A percentile compares a stretch with the other conserved stretches of the same genome.
Evolutionary conservation across 2,329 filamentous ascomycete genomes (phyloP).

Genomic region (Ilyonectria robusta): DNA sequence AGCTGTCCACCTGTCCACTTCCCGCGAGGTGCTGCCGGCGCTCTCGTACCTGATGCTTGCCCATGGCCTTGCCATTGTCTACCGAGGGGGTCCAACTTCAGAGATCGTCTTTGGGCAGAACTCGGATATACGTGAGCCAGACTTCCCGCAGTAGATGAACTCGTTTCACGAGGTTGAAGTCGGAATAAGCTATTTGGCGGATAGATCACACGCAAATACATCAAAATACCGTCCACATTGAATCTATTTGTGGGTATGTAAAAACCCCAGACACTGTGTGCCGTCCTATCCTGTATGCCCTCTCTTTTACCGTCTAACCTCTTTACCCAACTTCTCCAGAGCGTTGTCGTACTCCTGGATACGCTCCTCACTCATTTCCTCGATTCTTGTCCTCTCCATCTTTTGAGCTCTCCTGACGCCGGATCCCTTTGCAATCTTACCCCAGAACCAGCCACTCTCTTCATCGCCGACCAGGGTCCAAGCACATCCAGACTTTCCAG

Average conservation of each 20-base stretch:
- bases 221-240: neutral
- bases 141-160: too few relatives aligned
- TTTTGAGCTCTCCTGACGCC: slow-evolving; percentile 61
- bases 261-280: slow-evolving; percentile 28
- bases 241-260: slow-evolving; percentile 34
- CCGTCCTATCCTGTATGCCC: slow-evolving; percentile 18
- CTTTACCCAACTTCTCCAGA: slow-evolving; percentile 73
- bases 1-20: too few relatives aligned
- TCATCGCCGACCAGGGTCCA: slow-evolving; percentile 89
- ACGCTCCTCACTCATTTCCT: slow-evolving; percentile 63
- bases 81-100: too few relatives aligned
- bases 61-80: too few relatives aligned
- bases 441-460: slow-evolving; percentile 94
- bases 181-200: too few relatives aligned
- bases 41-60: too few relatives aligned
- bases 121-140: too few relatives aligned
- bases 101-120: too few relatives aligned
- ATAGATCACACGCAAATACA: neutral
- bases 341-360: slow-evolving; percentile 68
- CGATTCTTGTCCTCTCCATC: slow-evolving; percentile 64
- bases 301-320: slow-evolving; percentile 60
- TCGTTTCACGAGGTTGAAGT: too few relatives aligned
- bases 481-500: slow-evolving; percentile 80
- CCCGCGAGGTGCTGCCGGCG: too few relatives aligned
- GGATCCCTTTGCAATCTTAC: slow-evolving; percentile 77